Conservation (phyloP, 164 flowering plant genomes). For the Platanus orientalis region DNA sequence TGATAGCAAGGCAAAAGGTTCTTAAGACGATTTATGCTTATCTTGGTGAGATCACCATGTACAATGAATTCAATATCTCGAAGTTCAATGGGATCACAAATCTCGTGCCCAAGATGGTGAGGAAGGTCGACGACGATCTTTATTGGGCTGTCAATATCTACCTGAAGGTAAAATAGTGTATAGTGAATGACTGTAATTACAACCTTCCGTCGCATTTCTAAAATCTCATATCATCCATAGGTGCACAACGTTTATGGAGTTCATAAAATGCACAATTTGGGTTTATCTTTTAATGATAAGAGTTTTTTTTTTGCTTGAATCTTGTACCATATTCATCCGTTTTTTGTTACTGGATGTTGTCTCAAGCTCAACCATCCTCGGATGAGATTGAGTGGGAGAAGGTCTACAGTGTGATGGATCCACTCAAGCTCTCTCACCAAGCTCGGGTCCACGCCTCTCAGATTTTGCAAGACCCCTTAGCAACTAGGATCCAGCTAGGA, state of each 20-base stretch:
- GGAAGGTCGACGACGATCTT: constrained; percentile 81
- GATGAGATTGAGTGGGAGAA: constrained; percentile 96
- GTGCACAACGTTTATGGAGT: no score
- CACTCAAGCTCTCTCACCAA: constrained; percentile 76
- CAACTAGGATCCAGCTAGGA: constrained; percentile 56
- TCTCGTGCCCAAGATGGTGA: constrained; percentile 61
- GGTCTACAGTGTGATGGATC: constrained; percentile 88
- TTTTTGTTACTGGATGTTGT: no score
- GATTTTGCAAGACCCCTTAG: constrained; percentile 28
- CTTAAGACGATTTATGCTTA: constrained; percentile 69
- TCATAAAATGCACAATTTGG: no score
- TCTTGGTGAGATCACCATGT: constrained; percentile 71
- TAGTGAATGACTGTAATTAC: no score
- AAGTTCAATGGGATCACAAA: constrained; percentile 86
- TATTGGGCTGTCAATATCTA: constrained; percentile 81
- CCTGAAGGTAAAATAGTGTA: constrained; percentile 73
- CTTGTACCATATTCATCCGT: no score
- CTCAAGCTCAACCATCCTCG: constrained; percentile 73
- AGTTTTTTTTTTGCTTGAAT: no score
- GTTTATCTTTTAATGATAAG: no score
- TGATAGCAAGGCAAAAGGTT: constrained; percentile 58
- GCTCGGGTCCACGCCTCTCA: constrained; percentile 90
- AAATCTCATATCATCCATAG: no score
- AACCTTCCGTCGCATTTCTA: no score
- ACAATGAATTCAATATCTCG: constrained; percentile 54